These are phyloP conservation scores for Hyaloperonospora arabidopsidis DNA, from an alignment of 352 stramenopile species.

Conservation along the genomic window DNA sequence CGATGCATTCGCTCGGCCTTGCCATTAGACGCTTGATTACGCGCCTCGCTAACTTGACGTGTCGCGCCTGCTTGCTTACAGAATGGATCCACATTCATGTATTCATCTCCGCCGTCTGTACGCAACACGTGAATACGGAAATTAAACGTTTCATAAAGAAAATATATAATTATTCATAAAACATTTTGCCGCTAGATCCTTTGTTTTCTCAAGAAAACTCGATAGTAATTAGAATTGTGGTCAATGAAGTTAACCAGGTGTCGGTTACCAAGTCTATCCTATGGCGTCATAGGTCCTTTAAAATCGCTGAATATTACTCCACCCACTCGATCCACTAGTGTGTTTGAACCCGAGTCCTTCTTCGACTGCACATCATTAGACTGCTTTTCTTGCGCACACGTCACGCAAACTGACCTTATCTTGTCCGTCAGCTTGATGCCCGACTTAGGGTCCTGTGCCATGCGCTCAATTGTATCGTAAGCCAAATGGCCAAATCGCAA, in stretches of 20 bases:
- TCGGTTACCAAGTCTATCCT: conserved; percentile 3
- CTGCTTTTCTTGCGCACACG: conserved; percentile 15
- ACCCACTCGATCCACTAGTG: conserved; percentile 15
- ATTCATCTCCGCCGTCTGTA: too few relatives aligned
- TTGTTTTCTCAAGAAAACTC: conserved; percentile 3
- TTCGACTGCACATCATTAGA: conserved; percentile 2
- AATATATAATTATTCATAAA: too few relatives aligned
- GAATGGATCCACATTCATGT: too few relatives aligned
- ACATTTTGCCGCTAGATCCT: too few relatives aligned
- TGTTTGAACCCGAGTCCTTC: conserved; percentile 7
- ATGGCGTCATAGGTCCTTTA: conserved; percentile 7
- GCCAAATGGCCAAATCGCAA: conserved; percentile 2
- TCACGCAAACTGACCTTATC: conserved; percentile 4
- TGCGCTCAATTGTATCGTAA: conserved; percentile 3
- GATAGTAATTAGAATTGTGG: conserved; percentile 13
- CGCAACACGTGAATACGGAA: too few relatives aligned
- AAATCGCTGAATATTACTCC: conserved; percentile 8
- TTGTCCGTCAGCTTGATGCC: conserved; percentile 5
- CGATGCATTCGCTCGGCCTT: too few relatives aligned
- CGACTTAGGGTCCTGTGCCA: conserved; percentile 1
- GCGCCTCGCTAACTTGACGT: too few relatives aligned
- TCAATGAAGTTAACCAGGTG: conserved; percentile 11
- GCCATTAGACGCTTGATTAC: too few relatives aligned
- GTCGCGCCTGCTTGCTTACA: too few relatives aligned
- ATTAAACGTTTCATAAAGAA: too few relatives aligned